A percentile compares a stretch with the other conserved stretches of the same genome.
phyloP scores from a whole-genome alignment of 768 basidiomycete species.

The Candolleomyces aberdarensis region DNA sequence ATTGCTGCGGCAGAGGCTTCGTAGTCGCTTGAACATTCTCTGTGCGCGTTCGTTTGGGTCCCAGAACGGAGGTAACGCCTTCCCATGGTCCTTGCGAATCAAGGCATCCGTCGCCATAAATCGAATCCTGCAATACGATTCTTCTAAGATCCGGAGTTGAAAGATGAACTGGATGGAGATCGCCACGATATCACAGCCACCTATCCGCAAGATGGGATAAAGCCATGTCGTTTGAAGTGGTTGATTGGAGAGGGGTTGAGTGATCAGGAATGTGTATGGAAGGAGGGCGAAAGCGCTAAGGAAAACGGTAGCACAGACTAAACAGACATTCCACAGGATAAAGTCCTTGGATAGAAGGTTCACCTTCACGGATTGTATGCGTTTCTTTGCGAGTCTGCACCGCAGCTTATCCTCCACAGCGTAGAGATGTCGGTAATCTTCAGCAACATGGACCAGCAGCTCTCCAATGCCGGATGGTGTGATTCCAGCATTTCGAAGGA shows the following conservation, averaged over 20 bases:
- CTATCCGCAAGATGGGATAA: constrained; percentile 1
- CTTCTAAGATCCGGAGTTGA: constrained; percentile 4
- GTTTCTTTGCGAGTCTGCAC: not conserved
- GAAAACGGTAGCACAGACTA: not conserved
- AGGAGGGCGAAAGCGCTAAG: not conserved
- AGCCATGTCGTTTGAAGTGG: not conserved
- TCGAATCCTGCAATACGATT: not conserved
- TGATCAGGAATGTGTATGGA: constrained; percentile 1
- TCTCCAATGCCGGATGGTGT: not conserved
- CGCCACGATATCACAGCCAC: not conserved
- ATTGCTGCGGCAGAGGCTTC: not conserved
- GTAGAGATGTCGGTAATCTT: not conserved
- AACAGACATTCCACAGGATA: not conserved
- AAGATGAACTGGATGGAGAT: not conserved
- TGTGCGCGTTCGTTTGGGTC: not conserved
- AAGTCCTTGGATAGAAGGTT: not conserved
- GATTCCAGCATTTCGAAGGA: not conserved
- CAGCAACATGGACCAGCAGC: not conserved
- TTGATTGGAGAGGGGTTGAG: not conserved
- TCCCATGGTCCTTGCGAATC: not conserved
- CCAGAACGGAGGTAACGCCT: not conserved
- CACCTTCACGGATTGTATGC: not conserved
- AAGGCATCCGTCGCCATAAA: constrained; percentile 1
- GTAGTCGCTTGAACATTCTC: not conserved
- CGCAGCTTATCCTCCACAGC: not conserved